Base-by-base conservation (phyloP, 176 grass and related monocot species). In the Bolboschoenus planiculmis region DNA sequence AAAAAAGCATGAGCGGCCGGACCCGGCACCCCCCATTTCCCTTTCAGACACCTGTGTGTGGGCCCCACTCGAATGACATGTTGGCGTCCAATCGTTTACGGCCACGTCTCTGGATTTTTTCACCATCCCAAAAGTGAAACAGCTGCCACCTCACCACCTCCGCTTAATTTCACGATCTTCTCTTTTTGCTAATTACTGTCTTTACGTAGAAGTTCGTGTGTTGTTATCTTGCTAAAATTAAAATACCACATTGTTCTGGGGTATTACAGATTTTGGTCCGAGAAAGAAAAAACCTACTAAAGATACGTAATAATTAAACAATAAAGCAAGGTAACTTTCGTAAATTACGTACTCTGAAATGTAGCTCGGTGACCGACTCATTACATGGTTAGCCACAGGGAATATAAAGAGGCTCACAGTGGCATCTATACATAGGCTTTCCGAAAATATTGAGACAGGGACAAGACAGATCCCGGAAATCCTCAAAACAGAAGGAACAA, bases 381-480 rank as follows among this genome's bases (percentile, higher is more conserved):
- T n/a, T n/a, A n/a, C n/a, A n/a, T n/a, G n/a, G n/a, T n/a, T n/a
- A n/a, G n/a, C n/a, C n/a, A 14, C 14, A 48, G 14, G 14, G 14
- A 10, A 13, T 48, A 48, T 13, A 7, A 14, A 13, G 14, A 48
- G 46, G 14, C 46, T 13, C 46, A 48, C 46, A 48, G 10, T 27
- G 10, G 7, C 21, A 60, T 60, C 26, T 27, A 3, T 26, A 60
- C 21, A 60, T 60, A 64, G 61, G 61, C 61, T 78, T 78, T 78
- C 74, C 74, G 50, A 78, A 56, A 51, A 55, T 31, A 55, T 18
- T 7, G 46, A 51, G 43, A 48, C 37, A 78, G 20, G 75, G 48
- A 78, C 26, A 53, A 56, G 44, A 78, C 75, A 78, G 75, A 78
- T 78, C 75, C 75, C 27, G 44, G 16, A 55, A 56, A 78, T 78